Percentiles rank a stretch among this genome's conserved stretches.
These are phyloP conservation scores for Diaporthe batatas DNA, from an alignment of 2,329 filamentous ascomycete species.

Conservation along the genomic window DNA sequence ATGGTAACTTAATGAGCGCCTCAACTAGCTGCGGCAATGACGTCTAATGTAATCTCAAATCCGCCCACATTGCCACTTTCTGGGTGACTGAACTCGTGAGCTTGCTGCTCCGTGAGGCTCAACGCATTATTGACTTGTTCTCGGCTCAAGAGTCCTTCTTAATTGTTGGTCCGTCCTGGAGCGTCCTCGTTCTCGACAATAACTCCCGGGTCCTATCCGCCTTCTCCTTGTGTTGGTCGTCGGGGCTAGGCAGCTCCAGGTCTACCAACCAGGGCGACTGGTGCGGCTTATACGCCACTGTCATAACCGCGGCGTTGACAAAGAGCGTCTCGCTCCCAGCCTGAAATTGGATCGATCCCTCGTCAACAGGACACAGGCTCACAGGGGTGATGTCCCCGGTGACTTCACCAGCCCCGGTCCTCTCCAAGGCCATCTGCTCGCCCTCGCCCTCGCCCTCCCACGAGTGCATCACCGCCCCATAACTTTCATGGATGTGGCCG, in stretches of 20 bases:
- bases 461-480: conserved; percentile 10
- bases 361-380: conserved; percentile 56
- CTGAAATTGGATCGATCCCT: conserved; percentile 46
- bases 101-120: background rate
- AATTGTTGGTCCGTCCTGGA: background rate
- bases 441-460: conserved; percentile 33
- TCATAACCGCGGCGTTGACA: conserved; percentile 70
- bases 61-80: background rate
- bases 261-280: conserved; percentile 69
- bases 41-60: conserved; percentile 22
- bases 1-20: conserved; percentile 19
- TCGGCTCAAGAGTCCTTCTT: background rate
- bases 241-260: conserved; percentile 54
- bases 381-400: conserved; percentile 44
- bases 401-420: background rate
- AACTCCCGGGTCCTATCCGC: conserved; percentile 30
- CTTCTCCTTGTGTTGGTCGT: conserved; percentile 34
- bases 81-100: background rate
- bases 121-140: no score
- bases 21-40: conserved; percentile 14
- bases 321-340: conserved; percentile 67
- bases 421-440: conserved; percentile 13
- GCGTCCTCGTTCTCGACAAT: background rate
- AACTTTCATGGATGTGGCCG: conserved; percentile 39
- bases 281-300: conserved; percentile 54